Evolutionary conservation across 176 grass and related monocot genomes (phyloP), one percentile per base, ranked within the genome.

Genomic region (Tillandsia leiboldiana): DNA sequence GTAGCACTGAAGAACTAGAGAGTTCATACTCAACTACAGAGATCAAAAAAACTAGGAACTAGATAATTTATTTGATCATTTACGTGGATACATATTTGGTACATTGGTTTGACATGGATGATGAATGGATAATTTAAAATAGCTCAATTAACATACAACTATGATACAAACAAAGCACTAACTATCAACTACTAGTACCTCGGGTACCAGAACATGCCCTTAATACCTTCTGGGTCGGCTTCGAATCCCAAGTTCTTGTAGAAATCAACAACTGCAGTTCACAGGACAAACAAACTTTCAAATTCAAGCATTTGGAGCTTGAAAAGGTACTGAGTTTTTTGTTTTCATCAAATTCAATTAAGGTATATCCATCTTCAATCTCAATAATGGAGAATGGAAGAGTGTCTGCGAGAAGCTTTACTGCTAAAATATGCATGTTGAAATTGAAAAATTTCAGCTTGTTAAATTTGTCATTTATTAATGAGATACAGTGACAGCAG

Each of bases 121-220:
- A 42, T 42, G 33, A 42, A 42, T 42, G 33, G 33, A 42, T 42
- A 6, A 42, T 42, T 42, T 42, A 42, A 42, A 42, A 42, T 42
- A 42, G 4, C 33, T 42, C 33, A 42, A 42, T 42, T 5, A 42
- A 42, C 33, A 42, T 42, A 42, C 33, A 42, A 42, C 4, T 42
- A 42, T 42, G 8, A 42, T 42, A 42, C 33, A 42, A 42, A 42
- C 33, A 42, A 42, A 42, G 28, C 3, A 42, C 33, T 7, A 42
- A 5, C 33, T 42, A 42, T 42, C 33, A 42, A 23, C 3, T 1
- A 13, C 67, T 90, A 90, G 23, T 80, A 64, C 51, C 65, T 77
- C 69, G 88, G 84, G 84, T 97, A 91, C 93, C 89, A 92, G 84
- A 97, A 97, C 93, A 97, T 92, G 77, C 93, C 93, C 79, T 90